Percentiles rank a stretch among this genome's conserved stretches.
phyloP scores from a whole-genome alignment of 768 basidiomycete genomes.

The Rhodotorula toruloides region DNA sequence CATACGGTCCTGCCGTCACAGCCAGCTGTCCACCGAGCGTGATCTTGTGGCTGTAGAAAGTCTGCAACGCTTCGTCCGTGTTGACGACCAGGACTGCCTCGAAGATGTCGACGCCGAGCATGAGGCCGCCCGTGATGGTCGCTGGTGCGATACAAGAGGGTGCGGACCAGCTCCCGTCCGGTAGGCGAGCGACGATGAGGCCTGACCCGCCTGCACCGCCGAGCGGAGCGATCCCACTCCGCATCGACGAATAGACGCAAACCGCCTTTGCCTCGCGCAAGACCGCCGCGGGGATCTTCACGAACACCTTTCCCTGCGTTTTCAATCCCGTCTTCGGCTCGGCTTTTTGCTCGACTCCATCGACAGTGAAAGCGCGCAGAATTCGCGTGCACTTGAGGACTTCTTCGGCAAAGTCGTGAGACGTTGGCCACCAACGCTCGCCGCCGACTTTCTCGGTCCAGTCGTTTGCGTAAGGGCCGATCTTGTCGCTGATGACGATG shows the following conservation, averaged over 20 bases:
- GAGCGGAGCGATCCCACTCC: constrained; percentile 15
- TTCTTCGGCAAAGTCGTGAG: constrained; percentile 6
- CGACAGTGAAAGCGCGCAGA: constrained; percentile 41
- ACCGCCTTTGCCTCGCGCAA: constrained; percentile 19
- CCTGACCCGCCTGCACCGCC: constrained; percentile 19
- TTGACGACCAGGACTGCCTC: constrained; percentile 35
- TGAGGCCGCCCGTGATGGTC: constrained; percentile 28
- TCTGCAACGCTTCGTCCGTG: constrained; percentile 35
- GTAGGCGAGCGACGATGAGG: not conserved
- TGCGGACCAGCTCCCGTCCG: constrained; percentile 38
- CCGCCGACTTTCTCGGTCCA: not conserved
- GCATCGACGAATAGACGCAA: constrained; percentile 36
- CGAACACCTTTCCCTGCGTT: constrained; percentile 31
- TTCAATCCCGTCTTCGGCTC: constrained; percentile 17
- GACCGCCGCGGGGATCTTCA: constrained; percentile 39
- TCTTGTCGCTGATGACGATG: not conserved
- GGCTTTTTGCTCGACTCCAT: constrained; percentile 10
- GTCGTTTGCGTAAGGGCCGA: constrained; percentile 12
- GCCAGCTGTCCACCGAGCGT: constrained; percentile 33
- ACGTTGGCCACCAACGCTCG: constrained; percentile 13
- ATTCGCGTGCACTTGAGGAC: constrained; percentile 30
- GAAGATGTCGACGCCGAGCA: constrained; percentile 39
- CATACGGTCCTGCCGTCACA: constrained; percentile 38
- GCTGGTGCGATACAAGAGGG: constrained; percentile 34
- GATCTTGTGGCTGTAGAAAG: constrained; percentile 36